phyloP scores from a whole-genome alignment of 2,329 filamentous ascomycete species.

The Epichloe brachyelytri region DNA sequence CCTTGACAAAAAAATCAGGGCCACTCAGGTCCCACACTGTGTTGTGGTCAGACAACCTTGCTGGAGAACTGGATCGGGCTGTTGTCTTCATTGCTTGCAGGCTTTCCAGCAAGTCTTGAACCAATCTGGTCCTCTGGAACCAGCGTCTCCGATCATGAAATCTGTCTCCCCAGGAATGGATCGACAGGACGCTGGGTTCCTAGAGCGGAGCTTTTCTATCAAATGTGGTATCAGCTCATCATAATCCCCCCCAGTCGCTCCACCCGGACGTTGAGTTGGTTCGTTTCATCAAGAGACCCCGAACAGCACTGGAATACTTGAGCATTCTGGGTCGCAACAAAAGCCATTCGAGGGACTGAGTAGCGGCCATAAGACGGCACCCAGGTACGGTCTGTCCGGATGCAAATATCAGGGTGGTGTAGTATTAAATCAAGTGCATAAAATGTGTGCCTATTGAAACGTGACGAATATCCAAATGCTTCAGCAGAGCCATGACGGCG shows the following conservation, averaged over 20 bases:
- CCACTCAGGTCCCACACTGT: constrained; percentile 11
- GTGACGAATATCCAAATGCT: constrained; percentile 19
- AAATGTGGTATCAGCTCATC: constrained; percentile 14
- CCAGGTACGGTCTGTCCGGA: constrained; percentile 13
- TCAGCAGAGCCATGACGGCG: constrained; percentile 18
- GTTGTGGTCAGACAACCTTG: constrained; percentile 15
- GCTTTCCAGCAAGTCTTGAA: constrained; percentile 16
- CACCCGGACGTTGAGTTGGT: constrained; percentile 10
- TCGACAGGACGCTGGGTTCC: constrained; percentile 12
- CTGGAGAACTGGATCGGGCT: constrained; percentile 12
- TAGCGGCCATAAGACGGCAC: constrained; percentile 10
- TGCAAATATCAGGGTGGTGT: constrained; percentile 16
- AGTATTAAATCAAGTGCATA: constrained; percentile 19
- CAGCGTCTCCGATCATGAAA: neutral
- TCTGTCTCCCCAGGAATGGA: neutral
- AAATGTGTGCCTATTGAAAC: constrained; percentile 15
- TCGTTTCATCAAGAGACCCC: constrained; percentile 18
- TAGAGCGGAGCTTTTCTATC: constrained; percentile 8
- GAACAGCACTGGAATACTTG: constrained; percentile 12
- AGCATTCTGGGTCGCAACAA: constrained; percentile 9
- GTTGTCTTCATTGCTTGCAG: neutral
- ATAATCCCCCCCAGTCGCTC: constrained; percentile 20
- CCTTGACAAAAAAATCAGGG: neutral
- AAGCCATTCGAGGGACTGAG: constrained; percentile 7
- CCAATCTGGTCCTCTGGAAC: constrained; percentile 14